Evolutionary conservation across 2,329 filamentous ascomycete species (phyloP).

Genomic region (Venturia carpophila): DNA sequence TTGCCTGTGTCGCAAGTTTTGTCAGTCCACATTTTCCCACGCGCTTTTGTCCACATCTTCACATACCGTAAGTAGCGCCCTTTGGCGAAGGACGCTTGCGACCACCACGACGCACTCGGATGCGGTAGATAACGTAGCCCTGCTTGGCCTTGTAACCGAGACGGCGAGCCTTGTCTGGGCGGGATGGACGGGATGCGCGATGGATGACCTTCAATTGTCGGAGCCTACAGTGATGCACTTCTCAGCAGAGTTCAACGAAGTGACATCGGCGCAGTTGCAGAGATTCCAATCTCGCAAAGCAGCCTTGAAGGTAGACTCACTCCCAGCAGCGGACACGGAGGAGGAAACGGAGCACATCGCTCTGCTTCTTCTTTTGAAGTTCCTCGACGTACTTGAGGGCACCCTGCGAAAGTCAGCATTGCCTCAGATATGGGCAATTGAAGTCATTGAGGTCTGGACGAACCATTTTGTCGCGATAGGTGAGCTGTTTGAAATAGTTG

Average conservation of each 20-base stretch:
- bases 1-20: conserved; percentile 59
- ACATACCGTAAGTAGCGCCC: conserved; percentile 97
- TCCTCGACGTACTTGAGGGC: conserved; percentile 72
- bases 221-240: conserved; percentile 98
- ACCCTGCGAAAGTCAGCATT: conserved; percentile 15
- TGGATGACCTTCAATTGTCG: conserved; percentile 99
- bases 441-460: neutral
- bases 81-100: conserved; percentile 95
- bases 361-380: conserved; percentile 99
- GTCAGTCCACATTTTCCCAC: conserved; percentile 1
- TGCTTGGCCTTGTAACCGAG: conserved; percentile 99
- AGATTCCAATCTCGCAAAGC: neutral
- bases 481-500: conserved; percentile 3
- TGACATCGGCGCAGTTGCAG: conserved; percentile 45
- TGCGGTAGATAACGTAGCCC: conserved; percentile 99
- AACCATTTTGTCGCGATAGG: conserved; percentile 6
- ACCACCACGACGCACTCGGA: conserved; percentile 96
- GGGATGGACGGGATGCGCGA: conserved; percentile 94
- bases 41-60: conserved; percentile 19
- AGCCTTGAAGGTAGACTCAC: conserved; percentile 45
- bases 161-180: conserved; percentile 99
- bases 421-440: neutral
- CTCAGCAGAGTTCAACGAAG: conserved; percentile 99
- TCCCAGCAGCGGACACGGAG: conserved; percentile 94
- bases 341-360: conserved; percentile 99